Evolutionary conservation across 2,329 filamentous ascomycete species (phyloP).

Genomic region (Gyromitra esculenta): DNA sequence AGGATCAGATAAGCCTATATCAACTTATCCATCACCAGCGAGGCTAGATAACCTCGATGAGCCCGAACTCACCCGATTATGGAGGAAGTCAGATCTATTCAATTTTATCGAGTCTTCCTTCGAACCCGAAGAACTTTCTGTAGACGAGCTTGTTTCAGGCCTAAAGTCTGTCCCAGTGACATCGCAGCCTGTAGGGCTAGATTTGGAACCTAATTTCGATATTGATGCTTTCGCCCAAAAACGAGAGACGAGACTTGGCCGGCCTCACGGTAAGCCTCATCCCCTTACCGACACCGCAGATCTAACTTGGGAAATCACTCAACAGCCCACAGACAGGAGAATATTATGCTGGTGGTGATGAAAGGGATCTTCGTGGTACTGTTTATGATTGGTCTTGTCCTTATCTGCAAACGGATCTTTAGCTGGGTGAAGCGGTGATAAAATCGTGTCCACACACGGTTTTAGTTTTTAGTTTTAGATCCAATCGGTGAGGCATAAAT

Average conservation of each 20-base stretch:
- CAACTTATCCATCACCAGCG: neutral
- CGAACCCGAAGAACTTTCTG: neutral
- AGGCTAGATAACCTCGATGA: neutral
- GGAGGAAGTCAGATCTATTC: neutral
- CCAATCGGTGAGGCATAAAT: no score
- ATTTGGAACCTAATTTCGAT: neutral
- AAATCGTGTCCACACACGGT: neutral
- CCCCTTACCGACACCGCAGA: no score
- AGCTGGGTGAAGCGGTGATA: constrained; percentile 11
- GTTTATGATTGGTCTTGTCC: constrained; percentile 11
- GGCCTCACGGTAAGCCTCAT: neutral
- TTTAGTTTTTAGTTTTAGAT: neutral
- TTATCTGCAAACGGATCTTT: constrained; percentile 27
- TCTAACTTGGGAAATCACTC: neutral
- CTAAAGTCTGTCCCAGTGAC: neutral
- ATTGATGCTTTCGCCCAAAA: neutral
- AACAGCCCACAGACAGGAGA: neutral
- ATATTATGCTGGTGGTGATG: constrained; percentile 1
- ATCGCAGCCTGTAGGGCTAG: neutral
- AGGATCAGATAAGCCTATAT: neutral
- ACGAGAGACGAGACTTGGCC: constrained; percentile 1
- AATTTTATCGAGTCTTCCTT: neutral
- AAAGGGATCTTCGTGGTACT: constrained; percentile 16
- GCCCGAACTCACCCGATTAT: neutral
- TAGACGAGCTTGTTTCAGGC: neutral